These are phyloP conservation scores for Fistulinella prunicolor DNA, from an alignment of 768 basidiomycete genomes.

Conservation along the genomic window DNA sequence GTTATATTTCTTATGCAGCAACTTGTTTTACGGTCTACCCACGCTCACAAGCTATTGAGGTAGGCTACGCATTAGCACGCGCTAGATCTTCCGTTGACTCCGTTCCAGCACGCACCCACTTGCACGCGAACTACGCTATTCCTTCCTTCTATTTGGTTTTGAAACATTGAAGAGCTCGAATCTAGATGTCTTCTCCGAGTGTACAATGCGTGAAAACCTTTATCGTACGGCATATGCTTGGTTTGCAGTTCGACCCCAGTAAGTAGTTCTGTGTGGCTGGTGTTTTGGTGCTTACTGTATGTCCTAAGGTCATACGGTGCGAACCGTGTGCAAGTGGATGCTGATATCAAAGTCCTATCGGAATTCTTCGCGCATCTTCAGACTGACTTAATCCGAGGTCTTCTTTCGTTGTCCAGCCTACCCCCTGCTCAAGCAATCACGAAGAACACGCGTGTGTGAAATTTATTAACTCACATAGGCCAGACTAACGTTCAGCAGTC, in stretches of 20 bases:
- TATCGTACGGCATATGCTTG: conserved; percentile 84
- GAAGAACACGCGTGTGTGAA: conserved; percentile 40
- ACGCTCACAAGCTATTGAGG: conserved; percentile 74
- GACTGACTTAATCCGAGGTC: conserved; percentile 64
- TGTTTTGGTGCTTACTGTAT: not conserved
- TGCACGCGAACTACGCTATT: conserved; percentile 86
- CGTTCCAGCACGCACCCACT: conserved; percentile 79
- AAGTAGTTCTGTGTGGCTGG: conserved; percentile 29
- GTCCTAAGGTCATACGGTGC: conserved; percentile 86
- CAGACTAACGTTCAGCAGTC: conserved; percentile 36
- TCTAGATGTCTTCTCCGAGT: conserved; percentile 80
- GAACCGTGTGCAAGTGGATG: conserved; percentile 84
- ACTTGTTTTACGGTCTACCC: conserved; percentile 77
- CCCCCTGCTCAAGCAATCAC: conserved; percentile 47
- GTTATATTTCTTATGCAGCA: conserved; percentile 85
- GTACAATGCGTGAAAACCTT: conserved; percentile 66
- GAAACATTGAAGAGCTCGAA: conserved; percentile 86
- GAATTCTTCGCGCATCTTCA: conserved; percentile 81
- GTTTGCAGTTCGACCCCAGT: conserved; percentile 96
- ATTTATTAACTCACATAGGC: not conserved
- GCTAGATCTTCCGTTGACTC: not conserved
- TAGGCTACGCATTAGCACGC: conserved; percentile 27
- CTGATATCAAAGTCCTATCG: conserved; percentile 82
- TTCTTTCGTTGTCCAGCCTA: conserved; percentile 58
- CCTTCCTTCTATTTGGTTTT: conserved; percentile 90